Evolutionary conservation across 2,329 filamentous ascomycete genomes (phyloP), one percentile per base, ranked within the genome.

Genomic region (Cladophialophora carrionii): DNA sequence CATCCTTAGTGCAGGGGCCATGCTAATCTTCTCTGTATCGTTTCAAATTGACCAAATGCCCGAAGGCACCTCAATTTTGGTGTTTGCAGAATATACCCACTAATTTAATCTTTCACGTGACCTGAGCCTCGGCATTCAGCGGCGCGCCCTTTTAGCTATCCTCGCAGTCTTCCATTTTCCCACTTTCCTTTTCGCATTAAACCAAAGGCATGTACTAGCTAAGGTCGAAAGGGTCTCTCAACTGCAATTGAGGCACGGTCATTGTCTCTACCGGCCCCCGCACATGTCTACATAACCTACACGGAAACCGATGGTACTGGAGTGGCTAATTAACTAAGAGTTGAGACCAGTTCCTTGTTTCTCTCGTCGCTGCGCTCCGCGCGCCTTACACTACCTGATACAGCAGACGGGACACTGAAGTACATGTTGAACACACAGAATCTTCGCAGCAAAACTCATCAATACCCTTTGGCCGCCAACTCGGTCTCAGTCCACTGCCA

Each of bases 1-100:
- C 90, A 83, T 83, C 78, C 79, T 81, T 81, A 81, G 70, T 87
- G 84, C 85, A 88, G 85, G 85, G 88, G 88, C 88, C 88, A 90
- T 90, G 88, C 88, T 90, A 90, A 88, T 88, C 85, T 88, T 88
- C 86, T 88, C 85, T 88, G 84, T 87, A 86, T 86, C 83, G 83
- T 85, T 85, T 84, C 83, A 85, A 86, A 83, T 84, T 86, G 83
- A 86, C 84, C 83, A 85, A 83, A 84, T 84, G 80, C 77, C 79
- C 78, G 75, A 78, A 80, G 77, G 78, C 76, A 74, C 46, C 56
- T 29, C 55, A 52, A 17, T 26, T 53, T 49, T 54, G 32, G 29
- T 17, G 17, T 29, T 32, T 43, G 20, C 43, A 63, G 60, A 57
- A 66, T 59, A 70, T 67, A 65, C 48, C 37, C 46, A 34, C 32